Evolutionary conservation across 75 land plant genomes (phyloP), one percentile per base, ranked within the genome.

Genomic region (Selaginella tamariscina): DNA sequence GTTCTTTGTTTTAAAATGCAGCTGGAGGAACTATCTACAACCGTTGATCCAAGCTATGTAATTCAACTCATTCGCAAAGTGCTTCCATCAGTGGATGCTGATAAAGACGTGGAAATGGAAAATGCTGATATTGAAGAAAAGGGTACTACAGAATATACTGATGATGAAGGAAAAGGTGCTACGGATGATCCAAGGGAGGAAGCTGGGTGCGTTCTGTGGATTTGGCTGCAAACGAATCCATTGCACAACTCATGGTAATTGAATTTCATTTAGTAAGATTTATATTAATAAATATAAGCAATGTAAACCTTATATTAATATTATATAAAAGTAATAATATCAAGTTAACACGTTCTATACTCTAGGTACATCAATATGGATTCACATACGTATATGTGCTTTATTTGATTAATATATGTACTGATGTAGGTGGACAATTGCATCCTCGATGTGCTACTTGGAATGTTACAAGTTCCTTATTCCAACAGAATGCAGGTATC

Each of bases 141-240:
- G n/a, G 1, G 8, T 0, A 2, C 26, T 18, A 21, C 8, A 44
- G 32, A 44, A 23, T 24, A 27, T 21, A 8, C 2, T 30, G 15
- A 20, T 31, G 65, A 57, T 18, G 54, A 21, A 27, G 64, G 32
- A 59, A 21, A 15, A 5, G 55, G 39, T 24, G 74, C 26, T 20
- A 30, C 68, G 60, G 84, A 81, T 30, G 84, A 86, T 30, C 79
- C 59, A 21, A 83, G 86, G 78, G 98, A 88, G 71, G 98, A 93
- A 56, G 78, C 73, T 74, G 98, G 95, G 31, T 89, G 95, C 70
- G 69, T 89, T 62, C 72, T 93, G 59, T 93, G 98, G 98, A 93
- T 72, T 87, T 93, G 72, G 75, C 98, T 39, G 88, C 94, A 20
- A 78, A 49, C 33, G 70, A 77, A 68, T 39, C 70, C 32, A 89